Percentiles rank a stretch among this genome's conserved stretches.
Conservation (phyloP, 768 basidiomycete species). For the Lentinus tigrinus region DNA sequence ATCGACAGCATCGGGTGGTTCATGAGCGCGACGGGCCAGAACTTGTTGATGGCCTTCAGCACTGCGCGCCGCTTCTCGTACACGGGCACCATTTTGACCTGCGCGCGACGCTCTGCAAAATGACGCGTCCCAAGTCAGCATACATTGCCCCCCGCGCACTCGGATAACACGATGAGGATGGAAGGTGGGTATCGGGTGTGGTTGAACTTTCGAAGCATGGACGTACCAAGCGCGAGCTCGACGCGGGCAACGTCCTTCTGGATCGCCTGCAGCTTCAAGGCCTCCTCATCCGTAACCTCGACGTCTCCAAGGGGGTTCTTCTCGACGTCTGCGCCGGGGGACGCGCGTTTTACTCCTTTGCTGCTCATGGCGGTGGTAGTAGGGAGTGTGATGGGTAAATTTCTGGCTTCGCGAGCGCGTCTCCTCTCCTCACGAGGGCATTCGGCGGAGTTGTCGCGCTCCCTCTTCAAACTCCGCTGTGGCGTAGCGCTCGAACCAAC, state of each 20-base stretch:
- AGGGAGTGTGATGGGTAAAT: constrained; percentile 14
- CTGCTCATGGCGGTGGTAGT: constrained; percentile 23
- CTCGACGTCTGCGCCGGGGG: constrained; percentile 75
- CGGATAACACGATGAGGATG: neutral
- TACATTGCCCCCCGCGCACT: neutral
- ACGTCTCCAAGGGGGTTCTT: constrained; percentile 65
- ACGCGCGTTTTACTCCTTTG: constrained; percentile 60
- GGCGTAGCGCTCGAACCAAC: constrained; percentile 7
- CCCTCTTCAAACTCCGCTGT: constrained; percentile 18
- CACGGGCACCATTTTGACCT: constrained; percentile 54
- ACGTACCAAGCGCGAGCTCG: constrained; percentile 73
- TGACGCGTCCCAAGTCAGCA: constrained; percentile 5
- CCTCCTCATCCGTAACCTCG: constrained; percentile 71
- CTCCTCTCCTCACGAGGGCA: constrained; percentile 12
- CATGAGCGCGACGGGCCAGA: constrained; percentile 86
- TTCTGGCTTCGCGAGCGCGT: constrained; percentile 14
- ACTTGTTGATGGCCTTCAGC: constrained; percentile 66
- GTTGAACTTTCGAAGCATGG: neutral
- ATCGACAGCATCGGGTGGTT: constrained; percentile 64
- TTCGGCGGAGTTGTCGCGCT: constrained; percentile 20
- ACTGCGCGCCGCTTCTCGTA: constrained; percentile 72
- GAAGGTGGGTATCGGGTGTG: neutral
- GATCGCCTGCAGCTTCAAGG: constrained; percentile 59
- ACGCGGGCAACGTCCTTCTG: constrained; percentile 70
- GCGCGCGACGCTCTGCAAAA: constrained; percentile 60